Conservation (phyloP, 2,329 filamentous ascomycete species). For the Talaromyces verruculosus region DNA sequence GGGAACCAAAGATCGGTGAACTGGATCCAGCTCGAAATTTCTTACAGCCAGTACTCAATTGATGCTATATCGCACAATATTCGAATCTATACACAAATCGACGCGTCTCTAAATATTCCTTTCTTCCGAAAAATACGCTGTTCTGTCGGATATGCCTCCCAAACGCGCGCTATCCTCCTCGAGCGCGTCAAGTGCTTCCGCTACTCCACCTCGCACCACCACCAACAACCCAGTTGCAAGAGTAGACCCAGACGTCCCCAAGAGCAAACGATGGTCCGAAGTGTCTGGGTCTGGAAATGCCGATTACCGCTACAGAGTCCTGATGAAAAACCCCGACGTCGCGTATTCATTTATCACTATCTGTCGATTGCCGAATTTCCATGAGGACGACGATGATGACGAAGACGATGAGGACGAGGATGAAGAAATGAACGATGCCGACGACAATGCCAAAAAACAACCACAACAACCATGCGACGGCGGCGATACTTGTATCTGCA, state of each 20-base stretch:
- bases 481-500: not conserved
- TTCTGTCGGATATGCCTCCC: not conserved
- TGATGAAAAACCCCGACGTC: conserved; percentile 29
- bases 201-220: not conserved
- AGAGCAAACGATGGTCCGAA: conserved; percentile 31
- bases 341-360: conserved; percentile 33
- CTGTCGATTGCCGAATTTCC: conserved; percentile 24
- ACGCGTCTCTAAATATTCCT: not conserved
- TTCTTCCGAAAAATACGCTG: not conserved
- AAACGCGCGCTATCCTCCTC: not conserved
- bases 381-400: not conserved
- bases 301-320: conserved; percentile 31
- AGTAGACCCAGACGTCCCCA: not conserved
- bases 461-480: not conserved
- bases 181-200: not conserved
- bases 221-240: not conserved
- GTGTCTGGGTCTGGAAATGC: conserved; percentile 40
- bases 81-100: not conserved
- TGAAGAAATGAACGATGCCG: not conserved
- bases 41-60: not conserved
- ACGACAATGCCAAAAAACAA: not conserved
- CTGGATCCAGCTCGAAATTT: not conserved
- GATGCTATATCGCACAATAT: too few species aligned
- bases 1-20: not conserved
- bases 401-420: not conserved